Base-by-base conservation (phyloP, 2,329 filamentous ascomycete species). In the Alternaria rosae region DNA sequence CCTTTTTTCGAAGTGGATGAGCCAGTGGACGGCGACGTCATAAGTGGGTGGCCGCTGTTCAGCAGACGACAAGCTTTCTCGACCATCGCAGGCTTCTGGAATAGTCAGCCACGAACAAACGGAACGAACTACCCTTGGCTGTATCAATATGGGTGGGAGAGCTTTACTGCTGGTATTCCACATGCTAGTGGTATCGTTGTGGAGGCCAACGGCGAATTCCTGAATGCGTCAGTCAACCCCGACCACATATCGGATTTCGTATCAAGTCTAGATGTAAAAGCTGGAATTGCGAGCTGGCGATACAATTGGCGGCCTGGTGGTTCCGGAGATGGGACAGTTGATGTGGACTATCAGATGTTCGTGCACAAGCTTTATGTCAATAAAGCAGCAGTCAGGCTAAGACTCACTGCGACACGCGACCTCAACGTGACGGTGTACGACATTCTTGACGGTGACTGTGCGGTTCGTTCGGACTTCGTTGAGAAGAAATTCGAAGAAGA, bases 131-230 rank as follows among this genome's bases (percentile, higher is more conserved):
- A 89, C 67, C 83, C 84, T 0, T 92, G 90, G 89, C 76, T 92
- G 44, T 83, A 86, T 58, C 87, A 92, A 67, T 90, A 91, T 77
- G 89, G 89, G 7, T 86, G 86, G 59, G 90, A 93, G 70, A 90
- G 87, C 68, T 88, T 91, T 53, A 90, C 92, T 64, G 87, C 86
- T 54, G 91, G 91, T 23, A 84, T 93, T 15, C 91, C 91, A 7
- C 90, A 92, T 72, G 91, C 89, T 84, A 84, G 84, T 25, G 87
- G 86, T 1, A 78, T 91, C 38, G 76, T 88, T 35, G 81, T 91
- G 17, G 83, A 88, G 54, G 85, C 85, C 3, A 81, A 85, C 57
- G 82, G 82, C 23, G 78, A 80, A 9, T 83, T 86, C 50, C 80
- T 92, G 30, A 85, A 90, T 79, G 87, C 89, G 4, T 86, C 83